Evolutionary conservation across 148 eudicot species (phyloP), one percentile per base, ranked within the genome.

Genomic region (Nepenthes gracilis): DNA sequence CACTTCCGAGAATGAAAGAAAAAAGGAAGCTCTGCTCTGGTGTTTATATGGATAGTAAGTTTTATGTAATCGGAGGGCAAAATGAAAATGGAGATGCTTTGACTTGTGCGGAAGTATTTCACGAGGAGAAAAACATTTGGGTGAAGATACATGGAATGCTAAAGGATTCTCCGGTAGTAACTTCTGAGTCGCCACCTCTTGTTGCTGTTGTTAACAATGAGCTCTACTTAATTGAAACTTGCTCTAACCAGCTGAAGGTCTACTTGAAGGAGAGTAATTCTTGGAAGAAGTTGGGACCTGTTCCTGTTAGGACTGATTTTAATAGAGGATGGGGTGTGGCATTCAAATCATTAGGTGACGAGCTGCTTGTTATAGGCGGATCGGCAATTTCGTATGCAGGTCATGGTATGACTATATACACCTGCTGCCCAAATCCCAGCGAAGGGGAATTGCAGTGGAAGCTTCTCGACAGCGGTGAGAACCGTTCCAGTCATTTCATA

Each of bases 291-390:
- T 35, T 89, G 65, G 96, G 96, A 14, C 67, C 33, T 0, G 78
- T 85, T 13, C 96, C 93, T 0, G 87, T 83, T 10, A 73, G 83
- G 55, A 84, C 96, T 23, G 85, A 83, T 60, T 61, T 49, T 15
- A 38, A 55, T 9, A 65, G 66, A 36, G 93, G 96, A 14, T 89
- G 93, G 96, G 96, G 96, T n/a, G 90, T 89, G 15, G 96, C 96
- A 1, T 85, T 88, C 63, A 85, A 85, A 77, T 85, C 96, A 0
- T 53, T 85, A 8, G 96, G 96, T 1, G 60, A 81, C n/a, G 76
- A 83, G 68, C 66, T 89, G 54, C 72, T 89, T 10, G 93, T 84
- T 5, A 81, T 89, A 8, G 96, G 90, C 12, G 80, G 77, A 43
- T 69, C 85, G 1, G 58, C 64, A 8, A 36, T 43, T 23, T 53